These are phyloP conservation scores for Porcisia hertigi DNA, from an alignment of 208 protist genomes.

Conservation along the genomic window DNA sequence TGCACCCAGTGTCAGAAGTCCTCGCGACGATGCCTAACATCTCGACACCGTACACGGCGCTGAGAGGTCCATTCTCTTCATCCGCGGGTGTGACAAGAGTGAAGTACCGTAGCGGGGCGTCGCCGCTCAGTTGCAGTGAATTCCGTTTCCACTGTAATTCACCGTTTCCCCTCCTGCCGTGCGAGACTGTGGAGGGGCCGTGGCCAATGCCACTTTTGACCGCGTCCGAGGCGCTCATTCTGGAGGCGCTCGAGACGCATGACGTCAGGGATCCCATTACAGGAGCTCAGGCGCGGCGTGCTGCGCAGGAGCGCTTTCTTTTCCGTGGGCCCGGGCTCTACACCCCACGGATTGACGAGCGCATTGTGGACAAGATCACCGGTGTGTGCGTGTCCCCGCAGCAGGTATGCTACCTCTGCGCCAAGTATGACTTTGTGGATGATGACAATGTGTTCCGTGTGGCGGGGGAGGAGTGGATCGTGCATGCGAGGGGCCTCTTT, in stretches of 20 bases:
- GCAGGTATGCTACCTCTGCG: constrained; percentile 37
- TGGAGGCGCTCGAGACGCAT: constrained; percentile 23
- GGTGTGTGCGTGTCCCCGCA: constrained; percentile 9
- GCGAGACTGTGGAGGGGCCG: constrained; percentile 34
- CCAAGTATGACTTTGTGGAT: constrained; percentile 30
- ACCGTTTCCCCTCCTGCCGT: constrained; percentile 93
- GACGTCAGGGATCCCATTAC: constrained; percentile 7
- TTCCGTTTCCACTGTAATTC: constrained; percentile 66
- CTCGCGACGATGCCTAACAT: constrained; percentile 9
- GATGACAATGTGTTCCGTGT: constrained; percentile 41
- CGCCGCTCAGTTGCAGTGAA: constrained; percentile 70
- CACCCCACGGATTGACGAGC: constrained; percentile 36
- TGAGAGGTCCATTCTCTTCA: constrained; percentile 2
- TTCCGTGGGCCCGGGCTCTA: constrained; percentile 46
- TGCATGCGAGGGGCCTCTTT: constrained; percentile 77
- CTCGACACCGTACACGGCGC: not conserved
- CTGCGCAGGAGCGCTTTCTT: constrained; percentile 32
- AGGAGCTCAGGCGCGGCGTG: not conserved
- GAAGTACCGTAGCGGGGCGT: constrained; percentile 18
- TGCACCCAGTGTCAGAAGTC: constrained; percentile 1
- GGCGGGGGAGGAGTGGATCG: constrained; percentile 91
- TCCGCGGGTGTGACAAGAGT: constrained; percentile 13
- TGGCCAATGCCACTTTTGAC: constrained; percentile 63
- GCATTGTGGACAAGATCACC: constrained; percentile 14
- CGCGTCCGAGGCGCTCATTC: constrained; percentile 52